Percentiles rank a stretch among this genome's conserved stretches.
Evolutionary conservation across 768 basidiomycete species (phyloP).

Genomic region (Rickenella mellea): DNA sequence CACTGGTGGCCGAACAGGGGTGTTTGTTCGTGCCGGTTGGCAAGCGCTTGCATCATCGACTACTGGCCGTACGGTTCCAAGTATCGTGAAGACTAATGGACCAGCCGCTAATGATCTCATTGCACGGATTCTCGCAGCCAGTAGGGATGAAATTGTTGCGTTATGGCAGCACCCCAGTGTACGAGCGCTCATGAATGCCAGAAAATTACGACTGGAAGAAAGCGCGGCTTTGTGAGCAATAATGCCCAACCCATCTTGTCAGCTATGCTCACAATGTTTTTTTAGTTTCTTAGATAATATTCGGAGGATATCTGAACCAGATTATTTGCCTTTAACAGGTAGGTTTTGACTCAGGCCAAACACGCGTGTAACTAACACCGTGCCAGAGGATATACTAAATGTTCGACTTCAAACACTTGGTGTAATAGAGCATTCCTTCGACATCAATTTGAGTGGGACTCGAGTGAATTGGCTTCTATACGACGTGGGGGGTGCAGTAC

Average conservation of each 20-base stretch:
- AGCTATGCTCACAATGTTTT: conserved; percentile 2
- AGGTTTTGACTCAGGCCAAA: conserved; percentile 6
- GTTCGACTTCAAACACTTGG: conserved; percentile 76
- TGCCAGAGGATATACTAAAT: conserved; percentile 63
- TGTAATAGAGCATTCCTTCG: conserved; percentile 67
- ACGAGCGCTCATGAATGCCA: conserved; percentile 40
- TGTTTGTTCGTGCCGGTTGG: conserved; percentile 68
- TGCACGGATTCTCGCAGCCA: conserved; percentile 41
- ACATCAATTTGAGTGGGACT: conserved; percentile 51
- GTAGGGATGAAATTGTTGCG: conserved; percentile 42
- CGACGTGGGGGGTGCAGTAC: conserved; percentile 76
- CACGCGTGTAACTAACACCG: background rate
- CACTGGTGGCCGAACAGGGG: conserved; percentile 48
- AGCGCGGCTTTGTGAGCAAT: conserved; percentile 61
- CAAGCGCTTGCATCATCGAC: conserved; percentile 42
- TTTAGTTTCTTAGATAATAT: conserved; percentile 61
- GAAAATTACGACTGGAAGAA: conserved; percentile 63
- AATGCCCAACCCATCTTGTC: conserved; percentile 7
- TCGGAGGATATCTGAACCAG: conserved; percentile 53
- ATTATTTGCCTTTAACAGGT: conserved; percentile 69
- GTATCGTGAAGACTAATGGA: conserved; percentile 20
- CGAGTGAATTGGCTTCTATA: conserved; percentile 71
- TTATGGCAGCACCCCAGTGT: conserved; percentile 70
- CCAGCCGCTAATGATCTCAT: conserved; percentile 34
- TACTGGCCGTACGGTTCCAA: conserved; percentile 30